Evolutionary conservation across 805 yeast genomes (phyloP).

Genomic region (Zygosaccharomyces kombuchaensis): DNA sequence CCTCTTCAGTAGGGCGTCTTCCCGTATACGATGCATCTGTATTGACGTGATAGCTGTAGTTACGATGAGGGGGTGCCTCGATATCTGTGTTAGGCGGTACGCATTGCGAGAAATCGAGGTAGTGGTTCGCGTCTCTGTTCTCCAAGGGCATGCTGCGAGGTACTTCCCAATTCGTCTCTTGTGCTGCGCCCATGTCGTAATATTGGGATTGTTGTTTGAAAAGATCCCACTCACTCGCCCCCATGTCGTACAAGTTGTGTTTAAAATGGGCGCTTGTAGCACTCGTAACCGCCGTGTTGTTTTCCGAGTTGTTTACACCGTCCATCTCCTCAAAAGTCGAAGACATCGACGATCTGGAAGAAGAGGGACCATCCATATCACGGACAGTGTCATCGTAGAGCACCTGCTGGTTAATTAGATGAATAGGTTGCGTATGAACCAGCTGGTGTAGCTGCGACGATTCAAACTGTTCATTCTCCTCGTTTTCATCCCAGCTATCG

Average conservation of each 20-base stretch:
- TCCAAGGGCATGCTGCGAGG: conserved; percentile 7
- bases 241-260: neutral
- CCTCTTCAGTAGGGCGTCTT: conserved; percentile 8
- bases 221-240: neutral
- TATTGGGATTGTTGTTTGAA: conserved; percentile 1
- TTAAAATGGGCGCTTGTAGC: conserved; percentile 4
- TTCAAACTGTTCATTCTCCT: conserved; percentile 9
- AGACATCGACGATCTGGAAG: conserved; percentile 1
- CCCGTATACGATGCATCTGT: neutral
- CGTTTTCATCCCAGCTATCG: conserved; percentile 8
- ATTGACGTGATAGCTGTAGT: neutral
- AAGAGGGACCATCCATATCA: conserved; percentile 1
- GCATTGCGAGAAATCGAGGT: conserved; percentile 1
- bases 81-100: neutral
- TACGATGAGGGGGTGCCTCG: neutral
- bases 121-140: neutral
- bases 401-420: conserved; percentile 13
- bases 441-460: conserved; percentile 16
- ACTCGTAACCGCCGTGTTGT: conserved; percentile 3
- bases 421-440: conserved; percentile 28
- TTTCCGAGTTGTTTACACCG: neutral
- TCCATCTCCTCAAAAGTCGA: neutral
- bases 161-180: neutral
- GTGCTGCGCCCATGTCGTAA: neutral
- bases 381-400: conserved; percentile 5